Conservation (phyloP, 305 asterid genomes). For the Fraxinus latifolia region DNA sequence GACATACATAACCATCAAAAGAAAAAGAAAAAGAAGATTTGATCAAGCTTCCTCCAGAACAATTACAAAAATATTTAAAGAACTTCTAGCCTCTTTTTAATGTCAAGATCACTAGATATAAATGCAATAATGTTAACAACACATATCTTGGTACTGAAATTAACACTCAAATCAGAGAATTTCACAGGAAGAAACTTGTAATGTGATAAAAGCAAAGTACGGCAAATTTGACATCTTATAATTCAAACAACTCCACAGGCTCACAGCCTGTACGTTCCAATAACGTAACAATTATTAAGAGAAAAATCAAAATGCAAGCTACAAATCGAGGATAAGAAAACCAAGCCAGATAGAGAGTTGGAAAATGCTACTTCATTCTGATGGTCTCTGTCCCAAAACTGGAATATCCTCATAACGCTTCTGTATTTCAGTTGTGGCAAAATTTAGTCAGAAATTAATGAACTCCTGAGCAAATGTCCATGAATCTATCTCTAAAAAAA, state of each 20-base stretch:
- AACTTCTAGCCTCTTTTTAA: not conserved
- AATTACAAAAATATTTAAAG: too few relatives aligned
- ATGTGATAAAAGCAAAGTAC: not conserved
- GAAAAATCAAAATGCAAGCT: not conserved
- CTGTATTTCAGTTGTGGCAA: not conserved
- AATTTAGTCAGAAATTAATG: not conserved
- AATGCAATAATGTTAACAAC: not conserved
- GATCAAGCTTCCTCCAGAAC: too few relatives aligned
- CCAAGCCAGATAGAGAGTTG: not conserved
- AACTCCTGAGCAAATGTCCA: not conserved
- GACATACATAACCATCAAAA: not conserved
- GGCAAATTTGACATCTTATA: not conserved
- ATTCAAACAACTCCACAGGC: not conserved
- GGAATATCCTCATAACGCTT: conserved; percentile 31
- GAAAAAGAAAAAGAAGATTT: too few relatives aligned
- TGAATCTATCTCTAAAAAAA: not conserved
- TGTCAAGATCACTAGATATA: not conserved
- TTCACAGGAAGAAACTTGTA: not conserved
- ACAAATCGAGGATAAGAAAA: not conserved
- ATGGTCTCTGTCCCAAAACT: conserved; percentile 29
- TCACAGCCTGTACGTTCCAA: not conserved
- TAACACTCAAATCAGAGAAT: conserved; percentile 19
- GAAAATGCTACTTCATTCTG: conserved; percentile 8
- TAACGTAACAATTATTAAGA: not conserved
- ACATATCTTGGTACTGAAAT: conserved; percentile 10